Evolutionary conservation across 2,329 filamentous ascomycete species (phyloP), one percentile per base, ranked within the genome.

Genomic region (Colletotrichum tropicicola): DNA sequence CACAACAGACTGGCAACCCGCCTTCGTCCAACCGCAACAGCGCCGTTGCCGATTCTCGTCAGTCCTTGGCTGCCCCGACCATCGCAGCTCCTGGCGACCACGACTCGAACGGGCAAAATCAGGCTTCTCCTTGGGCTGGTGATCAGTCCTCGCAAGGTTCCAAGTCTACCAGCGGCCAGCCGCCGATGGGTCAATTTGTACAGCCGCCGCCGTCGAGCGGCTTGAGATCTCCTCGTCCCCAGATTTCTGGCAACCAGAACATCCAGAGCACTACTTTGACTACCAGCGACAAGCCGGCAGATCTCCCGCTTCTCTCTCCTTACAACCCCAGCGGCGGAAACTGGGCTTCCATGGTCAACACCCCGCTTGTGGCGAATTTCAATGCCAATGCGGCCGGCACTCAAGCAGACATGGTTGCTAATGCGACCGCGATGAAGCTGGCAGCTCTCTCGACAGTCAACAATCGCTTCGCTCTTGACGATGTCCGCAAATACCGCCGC

Each of bases 301-400:
- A 95, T 60, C 85, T 97, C 73, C 93, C 94, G 3, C 80, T 97
- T 68, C 83, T 99, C 63, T 98, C 96, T 17, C 96, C 96, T 0
- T 95, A 91, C 68, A 89, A 87, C 67, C 85, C 91, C 35, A 87
- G 91, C 55, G 93, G 93, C 75, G 93, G 93, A 60, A 98, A 96
- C 83, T 99, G 96, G 96, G 96, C 96, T 23, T 98, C 96, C 8
- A 97, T 98, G 92, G 91, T 97, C 68, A 98, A 97, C 80, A 99
- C 96, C 2, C 96, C 96, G 2, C 97, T 98, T 92, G 92, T 95
- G 5, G 83, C 93, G 41, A 95, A 90, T 70, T 99, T 98, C 78
- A 91, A 86, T 68, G 83, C 70, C 74, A 82, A 70, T 79, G 80
- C 84, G 15, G 78, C 77, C 67, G 83, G 83, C 48, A 90, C 87